Conservation (phyloP, 2,329 filamentous ascomycete genomes). For the Xylariaceae sp. region DNA sequence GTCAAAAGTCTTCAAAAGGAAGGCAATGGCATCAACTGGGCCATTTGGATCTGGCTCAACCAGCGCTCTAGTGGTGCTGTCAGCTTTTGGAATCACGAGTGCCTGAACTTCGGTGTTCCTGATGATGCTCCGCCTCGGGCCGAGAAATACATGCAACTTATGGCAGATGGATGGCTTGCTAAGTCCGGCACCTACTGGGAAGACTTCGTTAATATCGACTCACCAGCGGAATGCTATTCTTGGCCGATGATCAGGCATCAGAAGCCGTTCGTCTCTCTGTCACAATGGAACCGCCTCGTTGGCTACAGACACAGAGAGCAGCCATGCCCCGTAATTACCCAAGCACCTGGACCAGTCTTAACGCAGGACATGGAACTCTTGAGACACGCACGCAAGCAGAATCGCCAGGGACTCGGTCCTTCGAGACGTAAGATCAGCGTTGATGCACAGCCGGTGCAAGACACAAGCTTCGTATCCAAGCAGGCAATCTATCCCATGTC, state of each 20-base stretch:
- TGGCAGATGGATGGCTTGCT: constrained; percentile 15
- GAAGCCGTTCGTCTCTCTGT: constrained; percentile 5
- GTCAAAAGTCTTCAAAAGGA: constrained; percentile 3
- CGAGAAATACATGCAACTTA: constrained; percentile 7
- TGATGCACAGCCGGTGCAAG: too few species aligned
- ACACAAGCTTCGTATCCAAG: too few species aligned
- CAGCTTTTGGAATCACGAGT: constrained; percentile 14
- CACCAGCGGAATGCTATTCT: not conserved
- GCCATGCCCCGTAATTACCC: not conserved
- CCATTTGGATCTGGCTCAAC: constrained; percentile 16
- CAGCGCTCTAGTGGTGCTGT: constrained; percentile 7
- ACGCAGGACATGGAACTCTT: not conserved
- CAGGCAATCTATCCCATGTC: too few species aligned
- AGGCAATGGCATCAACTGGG: constrained; percentile 9
- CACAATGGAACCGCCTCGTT: constrained; percentile 10
- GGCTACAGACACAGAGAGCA: not conserved
- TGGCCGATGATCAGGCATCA: constrained; percentile 3
- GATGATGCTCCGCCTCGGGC: constrained; percentile 1
- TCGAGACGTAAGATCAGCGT: too few species aligned
- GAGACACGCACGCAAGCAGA: too few species aligned
- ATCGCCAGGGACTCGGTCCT: too few species aligned
- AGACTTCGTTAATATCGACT: constrained; percentile 4
- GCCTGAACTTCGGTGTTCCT: constrained; percentile 8
- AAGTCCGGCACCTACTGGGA: constrained; percentile 13
- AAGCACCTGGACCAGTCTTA: not conserved